These are phyloP conservation scores for Chenopodium berlandieri DNA, from an alignment of 148 eudicot genomes.

Conservation along the genomic window DNA sequence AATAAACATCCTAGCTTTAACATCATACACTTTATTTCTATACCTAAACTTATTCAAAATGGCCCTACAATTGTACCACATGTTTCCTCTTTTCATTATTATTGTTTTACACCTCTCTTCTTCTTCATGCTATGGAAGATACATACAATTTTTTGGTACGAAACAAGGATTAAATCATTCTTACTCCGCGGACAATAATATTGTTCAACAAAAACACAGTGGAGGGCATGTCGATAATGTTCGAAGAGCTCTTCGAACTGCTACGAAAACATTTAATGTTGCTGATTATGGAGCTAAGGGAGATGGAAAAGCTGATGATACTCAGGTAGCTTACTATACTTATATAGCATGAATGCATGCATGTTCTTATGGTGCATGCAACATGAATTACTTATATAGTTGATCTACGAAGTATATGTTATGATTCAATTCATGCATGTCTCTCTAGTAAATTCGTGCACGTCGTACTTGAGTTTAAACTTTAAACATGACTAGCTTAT, in stretches of 20 bases:
- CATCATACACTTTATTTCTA: background rate
- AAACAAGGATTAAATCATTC: no score
- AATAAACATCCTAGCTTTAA: background rate
- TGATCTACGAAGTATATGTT: no score
- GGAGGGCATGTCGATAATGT: no score
- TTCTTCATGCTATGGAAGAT: slow-evolving; percentile 4
- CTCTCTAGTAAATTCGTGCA: no score
- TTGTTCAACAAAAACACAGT: no score
- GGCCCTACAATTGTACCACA: background rate
- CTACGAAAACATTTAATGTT: slow-evolving; percentile 31
- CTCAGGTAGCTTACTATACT: slow-evolving; percentile 31
- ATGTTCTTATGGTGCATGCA: background rate
- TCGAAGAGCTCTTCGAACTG: background rate
- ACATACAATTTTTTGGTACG: background rate
- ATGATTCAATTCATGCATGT: no score
- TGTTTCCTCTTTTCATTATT: background rate
- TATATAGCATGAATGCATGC: background rate
- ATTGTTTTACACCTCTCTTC: no score
- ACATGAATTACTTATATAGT: no score
- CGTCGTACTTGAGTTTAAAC: no score
- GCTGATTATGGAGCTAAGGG: slow-evolving; percentile 59
- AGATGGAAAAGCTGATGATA: slow-evolving; percentile 57
- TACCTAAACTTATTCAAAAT: background rate
- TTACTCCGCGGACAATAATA: no score
- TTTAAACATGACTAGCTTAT: no score